phyloP scores from a whole-genome alignment of 495 filamentous ascomycete genomes.

The Chlorociboria aeruginascens region DNA sequence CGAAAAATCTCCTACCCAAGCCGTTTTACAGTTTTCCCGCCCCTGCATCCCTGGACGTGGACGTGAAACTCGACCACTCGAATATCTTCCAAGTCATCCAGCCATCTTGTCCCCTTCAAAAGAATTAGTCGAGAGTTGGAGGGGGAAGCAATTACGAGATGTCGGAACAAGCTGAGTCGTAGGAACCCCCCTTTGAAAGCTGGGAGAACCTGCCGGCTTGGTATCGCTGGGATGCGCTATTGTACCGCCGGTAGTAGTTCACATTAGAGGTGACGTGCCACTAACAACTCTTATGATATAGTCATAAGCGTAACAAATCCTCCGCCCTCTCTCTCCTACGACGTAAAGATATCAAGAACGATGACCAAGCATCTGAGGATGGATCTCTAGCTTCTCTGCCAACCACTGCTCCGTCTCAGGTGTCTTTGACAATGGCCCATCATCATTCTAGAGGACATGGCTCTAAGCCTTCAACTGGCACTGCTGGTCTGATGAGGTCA shows the following conservation, averaged over 20 bases:
- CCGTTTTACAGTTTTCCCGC: too few species aligned
- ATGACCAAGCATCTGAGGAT: constrained; percentile 26
- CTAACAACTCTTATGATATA: constrained; percentile 2
- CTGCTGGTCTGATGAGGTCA: constrained; percentile 19
- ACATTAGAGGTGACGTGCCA: background rate
- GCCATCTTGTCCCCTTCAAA: too few species aligned
- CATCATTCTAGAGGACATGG: constrained; percentile 26
- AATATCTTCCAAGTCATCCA: too few species aligned
- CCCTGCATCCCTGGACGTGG: too few species aligned
- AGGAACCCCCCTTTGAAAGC: background rate
- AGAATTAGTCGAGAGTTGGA: too few species aligned
- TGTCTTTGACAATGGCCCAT: constrained; percentile 22
- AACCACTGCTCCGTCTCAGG: constrained; percentile 22
- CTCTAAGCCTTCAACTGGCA: constrained; percentile 28
- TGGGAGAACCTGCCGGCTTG: background rate
- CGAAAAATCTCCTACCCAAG: too few species aligned
- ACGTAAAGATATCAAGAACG: constrained; percentile 32
- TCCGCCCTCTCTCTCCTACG: constrained; percentile 34
- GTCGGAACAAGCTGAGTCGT: background rate
- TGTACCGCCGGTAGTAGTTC: background rate
- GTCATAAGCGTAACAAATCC: constrained; percentile 41
- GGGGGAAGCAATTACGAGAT: background rate
- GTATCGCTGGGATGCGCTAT: background rate
- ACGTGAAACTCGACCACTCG: too few species aligned
- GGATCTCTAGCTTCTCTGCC: constrained; percentile 23